These are phyloP conservation scores for Asterochloris sp. DNA, from an alignment of 139 green algal species.

Conservation along the genomic window DNA sequence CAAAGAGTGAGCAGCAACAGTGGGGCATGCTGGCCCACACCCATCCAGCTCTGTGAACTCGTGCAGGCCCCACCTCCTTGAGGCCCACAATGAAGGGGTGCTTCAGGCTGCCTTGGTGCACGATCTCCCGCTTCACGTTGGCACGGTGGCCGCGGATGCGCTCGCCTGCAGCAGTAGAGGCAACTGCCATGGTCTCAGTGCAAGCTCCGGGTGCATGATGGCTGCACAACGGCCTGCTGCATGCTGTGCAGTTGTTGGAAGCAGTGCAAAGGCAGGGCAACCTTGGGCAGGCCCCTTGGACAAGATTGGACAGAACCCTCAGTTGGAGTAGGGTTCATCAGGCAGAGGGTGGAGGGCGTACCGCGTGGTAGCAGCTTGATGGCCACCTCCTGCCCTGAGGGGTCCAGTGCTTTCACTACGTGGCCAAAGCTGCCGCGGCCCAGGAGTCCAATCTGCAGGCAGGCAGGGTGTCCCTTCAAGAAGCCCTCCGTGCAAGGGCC, in stretches of 20 bases:
- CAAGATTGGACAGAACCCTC: too few species aligned
- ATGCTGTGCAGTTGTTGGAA: not conserved
- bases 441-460: constrained; percentile 24
- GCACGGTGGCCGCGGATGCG: constrained; percentile 35
- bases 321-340: too few species aligned
- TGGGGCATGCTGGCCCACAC: too few species aligned
- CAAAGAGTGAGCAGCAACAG: too few species aligned
- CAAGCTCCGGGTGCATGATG: not conserved
- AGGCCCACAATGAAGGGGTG: constrained; percentile 42
- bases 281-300: constrained; percentile 2
- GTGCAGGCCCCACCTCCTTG: constrained; percentile 10
- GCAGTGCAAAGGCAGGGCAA: not conserved
- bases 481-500: too few species aligned
- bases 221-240: not conserved
- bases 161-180: constrained; percentile 3
- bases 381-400: constrained; percentile 27
- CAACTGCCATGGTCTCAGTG: not conserved
- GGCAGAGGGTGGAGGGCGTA: not conserved
- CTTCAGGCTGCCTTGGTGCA: not conserved
- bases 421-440: constrained; percentile 32
- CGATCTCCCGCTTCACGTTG: not conserved
- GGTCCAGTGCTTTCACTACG: constrained; percentile 27
- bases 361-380: constrained; percentile 43
- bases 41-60: not conserved
- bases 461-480: too few species aligned